Evolutionary conservation across 164 flowering plant genomes (phyloP), one percentile per base, ranked within the genome.

Genomic region (Houttuynia cordata): DNA sequence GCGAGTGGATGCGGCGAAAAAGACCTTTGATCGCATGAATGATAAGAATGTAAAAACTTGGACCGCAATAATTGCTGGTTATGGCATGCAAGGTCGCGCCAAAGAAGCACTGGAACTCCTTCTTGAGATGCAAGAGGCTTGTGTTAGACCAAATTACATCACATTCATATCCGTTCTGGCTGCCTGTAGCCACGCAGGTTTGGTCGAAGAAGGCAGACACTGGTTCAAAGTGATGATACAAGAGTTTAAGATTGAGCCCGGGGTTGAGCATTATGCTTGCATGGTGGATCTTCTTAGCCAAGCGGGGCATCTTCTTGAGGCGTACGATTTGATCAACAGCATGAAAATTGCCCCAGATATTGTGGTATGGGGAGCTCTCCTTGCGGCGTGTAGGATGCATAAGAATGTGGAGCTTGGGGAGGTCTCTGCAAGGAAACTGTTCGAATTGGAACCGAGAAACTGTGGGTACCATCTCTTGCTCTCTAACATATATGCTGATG

Each of bases 271-370:
- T 42, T 66, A 52, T 60, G 69, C 62, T 14, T 66, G 64, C 69
- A 66, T 60, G 59, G 64, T 66, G 8, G 69, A 66, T 47, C 58
- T 66, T 24, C 55, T 66, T 24, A 59, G 69, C 18, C 69, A 64
- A 21, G 58, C 69, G 9, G 69, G 69, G 25, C 53, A 22, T 24
- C 53, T 66, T 24, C 18, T 24, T 50, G 69, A 66, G 45, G 69
- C 69, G 13, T 51, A 40, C n/a, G 41, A 60, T 54, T 60, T 66
- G 53, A 54, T 66, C 52, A 15, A 17, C 17, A 21, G 30, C 14
- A 66, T 66, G 64, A 63, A 59, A 7, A 42, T 65, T 19, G 53
- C 59, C 17, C 63, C 68, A 59, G 53, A 50, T 53, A 4, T 63
- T 34, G 68, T 58, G 22, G 56, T 65, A 37, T 66, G 69, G 69